Base-by-base conservation (phyloP, 1,284 basidiomycete genomes). In the Microbotryum intermedium region DNA sequence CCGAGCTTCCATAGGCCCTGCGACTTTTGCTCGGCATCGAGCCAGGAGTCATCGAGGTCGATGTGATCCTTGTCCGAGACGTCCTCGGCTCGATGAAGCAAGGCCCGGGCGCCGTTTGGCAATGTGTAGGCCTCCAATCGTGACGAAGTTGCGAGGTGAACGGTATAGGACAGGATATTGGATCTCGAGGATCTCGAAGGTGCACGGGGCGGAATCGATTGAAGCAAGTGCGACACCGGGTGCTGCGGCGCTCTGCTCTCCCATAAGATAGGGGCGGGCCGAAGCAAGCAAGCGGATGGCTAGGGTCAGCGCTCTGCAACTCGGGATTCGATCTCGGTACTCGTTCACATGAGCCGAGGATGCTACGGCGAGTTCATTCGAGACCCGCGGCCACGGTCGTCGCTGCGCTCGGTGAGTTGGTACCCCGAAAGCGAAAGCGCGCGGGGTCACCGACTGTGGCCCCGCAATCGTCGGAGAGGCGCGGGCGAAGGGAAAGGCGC, bases 101-200 rank as follows among this genome's bases (percentile, higher is more conserved):
- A 43, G 6, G 56, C 47, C 18, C 59, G 57, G 2, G 65, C 57
- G 4, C 65, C 65, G 13, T 57, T 28, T 2, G 54, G 34, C 11
- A 53, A 54, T 25, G 57, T 48, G 53, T 66, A 66, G 4, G 65
- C 47, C 10, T 61, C 50, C 30, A 68, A 62, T 21, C 67, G 67
- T 8, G 67, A 56, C 8, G 58, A 53, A 1, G 65, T 66, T 10
- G 64, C 65, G 47, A 66, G 65, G 55, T 68, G 60, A 20, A 68
- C 51, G 13, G 64, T 66, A 57, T 68, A 68, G 18, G 67, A 62
- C 51, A 68, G 62, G 43, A 68, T 68, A 55, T 64, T 66, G n/a
- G 62, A 64, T 6, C 67, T 59, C 2, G 67, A 66, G 13, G 67
- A 68, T n/a, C 61, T 60, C 2, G 67, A 68, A 3, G 64, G 62